phyloP scores from a whole-genome alignment of 495 filamentous ascomycete species.

The Neurospora sp. region DNA sequence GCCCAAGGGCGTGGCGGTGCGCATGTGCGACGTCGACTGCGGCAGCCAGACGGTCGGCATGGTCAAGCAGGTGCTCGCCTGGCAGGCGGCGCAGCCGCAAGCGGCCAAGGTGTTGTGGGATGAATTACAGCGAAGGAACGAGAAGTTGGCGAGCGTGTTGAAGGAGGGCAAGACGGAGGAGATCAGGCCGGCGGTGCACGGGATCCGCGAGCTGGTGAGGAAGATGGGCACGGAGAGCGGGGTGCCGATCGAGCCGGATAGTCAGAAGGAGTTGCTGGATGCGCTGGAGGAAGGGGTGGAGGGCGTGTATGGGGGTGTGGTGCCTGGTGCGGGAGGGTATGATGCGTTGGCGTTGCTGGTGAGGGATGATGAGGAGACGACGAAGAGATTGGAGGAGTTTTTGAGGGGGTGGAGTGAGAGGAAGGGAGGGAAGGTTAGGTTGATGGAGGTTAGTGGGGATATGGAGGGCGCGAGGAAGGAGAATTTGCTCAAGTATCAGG shows the following conservation, averaged over 20 bases:
- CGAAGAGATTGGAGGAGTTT: constrained; percentile 50
- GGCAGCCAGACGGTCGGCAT: constrained; percentile 89
- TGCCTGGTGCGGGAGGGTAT: constrained; percentile 89
- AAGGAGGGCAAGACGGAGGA: constrained; percentile 28
- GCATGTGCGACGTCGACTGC: constrained; percentile 94
- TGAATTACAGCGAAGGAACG: constrained; percentile 63
- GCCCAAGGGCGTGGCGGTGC: constrained; percentile 62
- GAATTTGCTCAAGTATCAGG: constrained; percentile 46
- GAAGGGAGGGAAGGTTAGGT: constrained; percentile 60
- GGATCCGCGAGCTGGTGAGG: constrained; percentile 47
- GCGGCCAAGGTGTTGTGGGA: constrained; percentile 63
- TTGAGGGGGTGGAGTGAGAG: constrained; percentile 55
- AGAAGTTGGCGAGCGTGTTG: constrained; percentile 56
- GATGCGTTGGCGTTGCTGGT: constrained; percentile 82
- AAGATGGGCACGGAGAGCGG: constrained; percentile 61
- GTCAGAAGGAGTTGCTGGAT: constrained; percentile 78
- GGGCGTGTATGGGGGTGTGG: constrained; percentile 83
- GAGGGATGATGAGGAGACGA: constrained; percentile 59
- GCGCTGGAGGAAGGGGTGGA: constrained; percentile 52
- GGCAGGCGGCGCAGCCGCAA: constrained; percentile 59
- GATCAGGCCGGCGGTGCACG: constrained; percentile 26
- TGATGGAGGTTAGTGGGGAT: constrained; percentile 76
- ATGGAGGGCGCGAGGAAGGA: constrained; percentile 74
- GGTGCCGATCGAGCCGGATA: constrained; percentile 84
- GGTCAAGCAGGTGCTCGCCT: constrained; percentile 82